Percentiles rank a stretch among this genome's conserved stretches.
phyloP scores from a whole-genome alignment of 1,284 basidiomycete species.

The Malassezia equina region DNA sequence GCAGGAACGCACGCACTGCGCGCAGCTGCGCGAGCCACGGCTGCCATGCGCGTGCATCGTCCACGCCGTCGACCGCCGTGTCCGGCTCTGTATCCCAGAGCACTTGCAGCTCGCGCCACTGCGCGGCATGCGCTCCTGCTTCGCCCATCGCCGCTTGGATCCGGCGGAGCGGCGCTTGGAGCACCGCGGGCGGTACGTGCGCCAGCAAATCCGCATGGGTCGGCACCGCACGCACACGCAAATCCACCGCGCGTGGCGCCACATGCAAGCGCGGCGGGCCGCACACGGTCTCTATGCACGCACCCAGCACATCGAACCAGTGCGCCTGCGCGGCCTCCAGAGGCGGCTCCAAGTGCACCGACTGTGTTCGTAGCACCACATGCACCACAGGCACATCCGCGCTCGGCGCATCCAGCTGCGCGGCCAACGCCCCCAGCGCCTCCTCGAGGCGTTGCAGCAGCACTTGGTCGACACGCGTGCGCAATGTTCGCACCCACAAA shows the following conservation, averaged over 20 bases:
- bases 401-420: background rate
- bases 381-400: constrained; percentile 54
- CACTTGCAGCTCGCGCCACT: constrained; percentile 98
- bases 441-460: constrained; percentile 61
- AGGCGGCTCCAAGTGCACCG: constrained; percentile 94
- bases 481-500: constrained; percentile 81
- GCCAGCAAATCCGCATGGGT: constrained; percentile 52
- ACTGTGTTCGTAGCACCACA: constrained; percentile 95
- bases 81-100: constrained; percentile 96
- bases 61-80: constrained; percentile 85
- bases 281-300: constrained; percentile 69
- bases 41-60: constrained; percentile 84
- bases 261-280: constrained; percentile 76
- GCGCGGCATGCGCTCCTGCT: constrained; percentile 78
- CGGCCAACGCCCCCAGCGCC: background rate
- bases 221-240: background rate
- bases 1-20: constrained; percentile 86
- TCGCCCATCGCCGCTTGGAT: constrained; percentile 80
- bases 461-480: constrained; percentile 72
- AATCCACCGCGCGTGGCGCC: constrained; percentile 85
- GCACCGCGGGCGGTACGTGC: constrained; percentile 60
- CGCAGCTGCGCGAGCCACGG: constrained; percentile 88
- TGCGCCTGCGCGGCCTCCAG: constrained; percentile 83
- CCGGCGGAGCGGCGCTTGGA: constrained; percentile 71
- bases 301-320: constrained; percentile 84